phyloP scores from a whole-genome alignment of 305 asterid genomes.

The Fraxinus sp. region DNA sequence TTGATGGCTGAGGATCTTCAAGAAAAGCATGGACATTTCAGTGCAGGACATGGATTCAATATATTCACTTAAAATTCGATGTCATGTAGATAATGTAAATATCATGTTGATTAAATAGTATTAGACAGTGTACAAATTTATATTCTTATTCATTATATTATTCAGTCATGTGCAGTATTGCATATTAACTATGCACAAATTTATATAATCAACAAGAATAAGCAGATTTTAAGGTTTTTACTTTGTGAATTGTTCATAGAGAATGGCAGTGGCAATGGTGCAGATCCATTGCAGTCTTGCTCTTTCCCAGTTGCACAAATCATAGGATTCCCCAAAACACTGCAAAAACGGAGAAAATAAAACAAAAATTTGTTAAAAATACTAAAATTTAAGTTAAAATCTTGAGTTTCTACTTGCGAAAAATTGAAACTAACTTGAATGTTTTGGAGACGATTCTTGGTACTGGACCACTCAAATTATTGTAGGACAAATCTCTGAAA shows the following conservation, averaged over 20 bases:
- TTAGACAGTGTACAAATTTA: neutral
- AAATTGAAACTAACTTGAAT: slow-evolving; percentile 51
- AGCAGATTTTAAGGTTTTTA: slow-evolving; percentile 31
- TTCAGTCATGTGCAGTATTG: neutral
- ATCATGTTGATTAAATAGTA: neutral
- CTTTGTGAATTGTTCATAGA: slow-evolving; percentile 53
- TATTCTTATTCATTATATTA: neutral
- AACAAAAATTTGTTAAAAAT: neutral
- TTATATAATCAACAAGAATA: neutral
- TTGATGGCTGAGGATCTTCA: slow-evolving; percentile 40
- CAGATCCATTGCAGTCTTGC: slow-evolving; percentile 70
- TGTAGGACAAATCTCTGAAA: slow-evolving; percentile 79
- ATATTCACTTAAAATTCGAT: neutral
- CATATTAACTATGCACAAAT: neutral
- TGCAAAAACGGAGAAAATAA: slow-evolving; percentile 21
- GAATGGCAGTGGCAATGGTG: slow-evolving; percentile 58
- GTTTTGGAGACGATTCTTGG: slow-evolving; percentile 46
- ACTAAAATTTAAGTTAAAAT: neutral
- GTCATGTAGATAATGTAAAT: neutral
- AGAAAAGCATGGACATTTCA: neutral
- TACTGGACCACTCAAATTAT: slow-evolving; percentile 58
- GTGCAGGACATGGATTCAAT: neutral
- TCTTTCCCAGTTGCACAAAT: slow-evolving; percentile 84
- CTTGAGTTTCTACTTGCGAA: neutral
- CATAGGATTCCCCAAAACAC: slow-evolving; percentile 81